Base-by-base conservation (phyloP, 805 yeast species). In the Ogataea zsoltii region DNA sequence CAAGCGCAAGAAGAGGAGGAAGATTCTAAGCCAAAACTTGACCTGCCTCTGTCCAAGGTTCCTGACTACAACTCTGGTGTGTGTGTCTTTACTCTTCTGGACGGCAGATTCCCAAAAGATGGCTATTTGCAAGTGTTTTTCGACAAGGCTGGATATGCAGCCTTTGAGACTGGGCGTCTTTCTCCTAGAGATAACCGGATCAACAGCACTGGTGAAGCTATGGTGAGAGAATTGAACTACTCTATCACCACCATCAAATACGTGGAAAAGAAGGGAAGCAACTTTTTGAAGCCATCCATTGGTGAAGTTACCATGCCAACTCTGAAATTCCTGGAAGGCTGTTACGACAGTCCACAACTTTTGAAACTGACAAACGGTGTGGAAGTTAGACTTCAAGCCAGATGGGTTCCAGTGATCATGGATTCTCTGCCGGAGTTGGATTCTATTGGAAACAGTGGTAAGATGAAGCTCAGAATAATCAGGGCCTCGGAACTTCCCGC, bases 331-430 rank as follows among this genome's bases (percentile, higher is more conserved):
- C 69, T 91, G 41, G 73, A 79, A 58, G 76, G 78, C 50, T 76
- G 85, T n/a, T 89, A 80, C 62, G 70, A 77, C 42, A 70, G 77
- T 50, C 87, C 91, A 25, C 72, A 75, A 43, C 71, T 74, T 3
- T 48, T 90, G 44, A 72, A 76, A 1, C 65, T 90, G 51, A 62
- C 71, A 14, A 54, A 52, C 33, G 56, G 59, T 12, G 49, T 75
- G 23, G 69, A 72, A 6, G 75, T 79, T 15, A 75, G 75, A 51
- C 66, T 90, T 50, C 76, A 72, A 53, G 71, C 80, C 23, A 82
- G 88, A 50, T 92, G 89, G 87, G 77, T 89, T 59, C 99, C 99
- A 25, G 68, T 89, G 10, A 66, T 74, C 35, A 72, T 76, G 43
- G 61, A 76, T 31, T 69, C 71, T 25, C 68, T 92, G 36, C 96